phyloP scores from a whole-genome alignment of 441 rosid species.

The Eutrema salsugineum region DNA sequence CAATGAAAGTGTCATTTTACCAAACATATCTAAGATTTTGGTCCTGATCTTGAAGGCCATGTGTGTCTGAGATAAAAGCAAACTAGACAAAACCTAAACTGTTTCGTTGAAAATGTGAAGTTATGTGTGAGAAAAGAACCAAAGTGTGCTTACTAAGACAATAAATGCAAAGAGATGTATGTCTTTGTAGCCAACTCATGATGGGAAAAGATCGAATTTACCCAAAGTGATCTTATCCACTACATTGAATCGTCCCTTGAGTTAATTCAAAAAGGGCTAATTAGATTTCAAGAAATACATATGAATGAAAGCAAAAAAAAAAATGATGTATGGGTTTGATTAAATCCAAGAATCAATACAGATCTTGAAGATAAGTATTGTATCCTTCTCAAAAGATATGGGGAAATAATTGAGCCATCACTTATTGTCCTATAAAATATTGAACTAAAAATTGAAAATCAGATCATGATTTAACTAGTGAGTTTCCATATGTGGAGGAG shows the following conservation, averaged over 20 bases:
- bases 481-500: conserved; percentile 16
- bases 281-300: neutral
- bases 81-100: conserved; percentile 21
- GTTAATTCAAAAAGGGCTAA: neutral
- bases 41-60: conserved; percentile 18
- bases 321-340: conserved; percentile 6
- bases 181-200: conserved; percentile 23
- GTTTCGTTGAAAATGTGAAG: conserved; percentile 18
- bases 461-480: neutral
- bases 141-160: neutral
- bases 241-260: neutral
- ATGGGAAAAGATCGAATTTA: neutral
- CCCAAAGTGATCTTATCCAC: conserved; percentile 4
- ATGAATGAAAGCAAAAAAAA: neutral
- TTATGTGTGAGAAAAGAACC: conserved; percentile 15
- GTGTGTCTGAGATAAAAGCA: conserved; percentile 17
- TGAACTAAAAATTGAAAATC: neutral
- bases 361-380: conserved; percentile 16
- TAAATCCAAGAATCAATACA: neutral
- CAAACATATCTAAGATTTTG: conserved; percentile 25
- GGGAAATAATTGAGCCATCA: conserved; percentile 22
- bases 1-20: conserved; percentile 25
- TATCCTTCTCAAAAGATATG: neutral
- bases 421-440: neutral
- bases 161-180: conserved; percentile 20